Base-by-base conservation (phyloP, 140 eudicot species). In the Senecio squalidus region DNA sequence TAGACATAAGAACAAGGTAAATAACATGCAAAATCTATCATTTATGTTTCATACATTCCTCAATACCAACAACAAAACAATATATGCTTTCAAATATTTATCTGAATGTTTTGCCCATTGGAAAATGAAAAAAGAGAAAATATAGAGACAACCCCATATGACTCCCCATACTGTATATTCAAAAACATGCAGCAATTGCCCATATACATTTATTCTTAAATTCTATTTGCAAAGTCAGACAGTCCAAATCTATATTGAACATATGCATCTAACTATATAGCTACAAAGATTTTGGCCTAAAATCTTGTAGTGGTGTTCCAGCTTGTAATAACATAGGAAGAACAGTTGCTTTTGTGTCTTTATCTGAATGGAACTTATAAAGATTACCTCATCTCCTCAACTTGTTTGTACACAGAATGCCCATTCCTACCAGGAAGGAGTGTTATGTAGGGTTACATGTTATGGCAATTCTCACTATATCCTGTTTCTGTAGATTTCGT, bases 141-240 rank as follows among this genome's bases (percentile, higher is more conserved):
- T 23, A 60, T 39, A 69, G 16, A 76, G 88, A 77, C 85, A 83
- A 58, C 18, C 85, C 83, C 93, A 80, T 78, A 83, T 83, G 93
- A 72, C 73, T 43, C 64, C 83, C 95, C 95, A 86, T 86, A 76
- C 92, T 63, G 76, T 69, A 67, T 58, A 76, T 69, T 55, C 74
- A 68, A 68, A 50, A 73, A 60, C 79, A 80, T 62, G 72, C 83
- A 77, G 74, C 69, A 34, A 80, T 72, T 53, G 77, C 79, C 83
- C 95, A 80, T 82, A 43, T 40, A 58, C 56, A 64, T 14, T 74
- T 64, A 76, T 49, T 75, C 60, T 64, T 46, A 46, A 59, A 72
- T 72, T 72, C 77, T 72, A 47, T 72, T 64, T 72, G 77, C 66
- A 63, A 24, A n/a, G 47, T 71, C 50, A 38, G 17, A 71, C 52